Percentiles rank a stretch among this genome's conserved stretches.
These are phyloP conservation scores for Sicyos edulis DNA, from an alignment of 306 rosid genomes.

Conservation along the genomic window DNA sequence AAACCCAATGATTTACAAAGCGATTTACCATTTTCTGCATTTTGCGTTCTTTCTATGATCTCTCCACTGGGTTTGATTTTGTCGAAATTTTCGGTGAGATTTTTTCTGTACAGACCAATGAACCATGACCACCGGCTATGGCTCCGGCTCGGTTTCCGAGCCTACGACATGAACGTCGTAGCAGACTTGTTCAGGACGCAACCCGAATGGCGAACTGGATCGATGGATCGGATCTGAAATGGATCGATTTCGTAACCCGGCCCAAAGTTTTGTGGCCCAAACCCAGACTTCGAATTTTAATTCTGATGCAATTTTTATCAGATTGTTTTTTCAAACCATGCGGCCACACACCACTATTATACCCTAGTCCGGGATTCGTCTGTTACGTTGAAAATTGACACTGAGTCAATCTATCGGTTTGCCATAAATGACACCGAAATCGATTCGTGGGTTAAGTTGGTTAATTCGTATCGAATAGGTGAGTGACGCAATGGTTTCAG, in stretches of 20 bases:
- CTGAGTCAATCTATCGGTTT: too few species aligned
- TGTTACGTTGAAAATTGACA: too few species aligned
- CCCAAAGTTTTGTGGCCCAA: background rate
- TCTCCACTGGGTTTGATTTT: background rate
- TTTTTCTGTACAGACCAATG: background rate
- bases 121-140: background rate
- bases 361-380: too few species aligned
- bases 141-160: constrained; percentile 7
- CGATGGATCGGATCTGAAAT: background rate
- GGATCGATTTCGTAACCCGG: background rate
- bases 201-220: background rate
- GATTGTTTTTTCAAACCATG: too few species aligned
- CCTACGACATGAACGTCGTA: background rate
- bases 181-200: background rate
- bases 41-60: background rate
- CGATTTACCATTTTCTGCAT: background rate
- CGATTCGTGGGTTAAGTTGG: too few species aligned
- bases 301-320: too few species aligned
- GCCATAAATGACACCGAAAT: too few species aligned
- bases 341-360: too few species aligned
- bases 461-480: too few species aligned
- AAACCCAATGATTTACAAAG: background rate
- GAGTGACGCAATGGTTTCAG: too few species aligned
- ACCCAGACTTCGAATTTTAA: background rate
- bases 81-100: background rate